These are phyloP conservation scores for Cicer bijugum DNA, from an alignment of 306 rosid genomes.

Conservation along the genomic window DNA sequence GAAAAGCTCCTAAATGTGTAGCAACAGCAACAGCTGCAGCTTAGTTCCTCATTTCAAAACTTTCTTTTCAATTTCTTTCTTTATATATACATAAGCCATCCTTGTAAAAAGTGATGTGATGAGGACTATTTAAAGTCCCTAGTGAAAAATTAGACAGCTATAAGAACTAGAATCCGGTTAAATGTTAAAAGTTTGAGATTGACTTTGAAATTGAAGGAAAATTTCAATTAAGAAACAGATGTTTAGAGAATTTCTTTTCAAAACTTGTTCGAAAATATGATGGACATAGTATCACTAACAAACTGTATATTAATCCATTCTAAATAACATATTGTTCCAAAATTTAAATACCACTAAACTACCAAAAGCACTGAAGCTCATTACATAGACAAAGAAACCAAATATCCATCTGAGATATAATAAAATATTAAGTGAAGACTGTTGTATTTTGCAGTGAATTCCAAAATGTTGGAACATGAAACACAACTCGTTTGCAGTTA, in stretches of 20 bases:
- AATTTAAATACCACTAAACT: constrained; percentile 34
- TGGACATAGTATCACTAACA: neutral
- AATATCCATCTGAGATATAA: neutral
- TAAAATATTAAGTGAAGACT: neutral
- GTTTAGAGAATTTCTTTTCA: neutral
- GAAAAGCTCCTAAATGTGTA: constrained; percentile 42
- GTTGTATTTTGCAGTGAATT: neutral
- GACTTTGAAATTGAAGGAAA: neutral
- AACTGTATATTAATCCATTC: neutral
- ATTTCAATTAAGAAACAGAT: neutral
- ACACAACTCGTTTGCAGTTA: constrained; percentile 3
- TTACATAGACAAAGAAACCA: constrained; percentile 26
- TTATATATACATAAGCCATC: neutral
- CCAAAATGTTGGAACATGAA: constrained; percentile 31
- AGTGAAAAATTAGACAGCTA: neutral
- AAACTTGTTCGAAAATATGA: constrained; percentile 17
- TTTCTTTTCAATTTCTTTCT: neutral
- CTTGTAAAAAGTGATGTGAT: neutral
- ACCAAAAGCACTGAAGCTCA: constrained; percentile 9
- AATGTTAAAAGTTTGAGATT: neutral
- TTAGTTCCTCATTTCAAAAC: neutral
- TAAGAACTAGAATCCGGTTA: neutral
- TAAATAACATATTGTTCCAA: constrained; percentile 23
- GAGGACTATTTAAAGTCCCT: neutral
- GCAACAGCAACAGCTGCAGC: neutral